These are phyloP conservation scores for Botryotinia calthae DNA, from an alignment of 2,329 filamentous ascomycete species.

Conservation along the genomic window DNA sequence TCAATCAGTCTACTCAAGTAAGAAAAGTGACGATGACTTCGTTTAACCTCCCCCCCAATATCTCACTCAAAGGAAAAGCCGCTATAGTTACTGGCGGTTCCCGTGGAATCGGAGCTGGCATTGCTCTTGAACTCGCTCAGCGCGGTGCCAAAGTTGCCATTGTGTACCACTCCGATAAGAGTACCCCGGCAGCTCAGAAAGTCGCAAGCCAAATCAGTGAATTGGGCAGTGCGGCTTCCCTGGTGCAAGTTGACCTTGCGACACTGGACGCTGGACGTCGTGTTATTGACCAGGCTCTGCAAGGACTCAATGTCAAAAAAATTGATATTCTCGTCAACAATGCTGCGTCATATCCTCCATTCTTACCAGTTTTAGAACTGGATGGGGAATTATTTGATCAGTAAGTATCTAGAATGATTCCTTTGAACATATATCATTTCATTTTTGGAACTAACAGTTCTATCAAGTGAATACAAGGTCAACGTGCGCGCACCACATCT, in stretches of 20 bases:
- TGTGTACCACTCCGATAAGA: constrained; percentile 48
- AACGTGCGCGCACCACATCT: constrained; percentile 56
- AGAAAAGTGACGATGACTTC: neutral
- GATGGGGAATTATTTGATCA: neutral
- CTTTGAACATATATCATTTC: neutral
- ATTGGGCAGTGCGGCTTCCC: constrained; percentile 49
- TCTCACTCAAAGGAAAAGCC: constrained; percentile 21
- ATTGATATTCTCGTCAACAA: constrained; percentile 47
- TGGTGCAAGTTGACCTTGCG: constrained; percentile 53
- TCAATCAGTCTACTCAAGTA: neutral
- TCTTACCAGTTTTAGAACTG: neutral
- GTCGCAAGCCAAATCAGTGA: constrained; percentile 45
- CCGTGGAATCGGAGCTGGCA: constrained; percentile 58
- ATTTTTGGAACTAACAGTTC: neutral
- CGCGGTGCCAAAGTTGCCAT: constrained; percentile 55
- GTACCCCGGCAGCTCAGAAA: constrained; percentile 43
- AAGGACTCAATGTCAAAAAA: neutral
- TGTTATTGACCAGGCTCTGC: neutral
- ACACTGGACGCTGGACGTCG: constrained; percentile 42
- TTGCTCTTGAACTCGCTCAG: constrained; percentile 53
- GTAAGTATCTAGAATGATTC: neutral
- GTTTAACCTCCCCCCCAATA: neutral
- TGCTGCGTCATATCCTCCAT: constrained; percentile 31
- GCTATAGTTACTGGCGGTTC: constrained; percentile 42
- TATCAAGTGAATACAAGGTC: constrained; percentile 11